Base-by-base conservation (phyloP, 768 basidiomycete species). In the Paxillus rubicundulus region DNA sequence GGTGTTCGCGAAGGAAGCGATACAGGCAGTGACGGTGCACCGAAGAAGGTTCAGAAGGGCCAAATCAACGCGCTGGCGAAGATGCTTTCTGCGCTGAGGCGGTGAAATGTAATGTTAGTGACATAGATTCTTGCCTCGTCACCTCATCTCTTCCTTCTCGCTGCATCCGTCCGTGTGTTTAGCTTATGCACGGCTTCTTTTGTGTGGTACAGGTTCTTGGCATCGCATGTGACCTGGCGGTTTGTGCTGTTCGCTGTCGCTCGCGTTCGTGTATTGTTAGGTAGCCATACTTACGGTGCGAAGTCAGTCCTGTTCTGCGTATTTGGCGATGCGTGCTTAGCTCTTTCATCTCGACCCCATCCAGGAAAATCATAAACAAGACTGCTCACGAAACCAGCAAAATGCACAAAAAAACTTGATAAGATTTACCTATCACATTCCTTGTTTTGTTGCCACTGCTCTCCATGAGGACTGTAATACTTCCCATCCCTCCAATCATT, bases 11-110 rank as follows among this genome's bases (percentile, higher is more conserved):
- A 66, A 43, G 45, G 42, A 17, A 47, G 41, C 49, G 65, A 66
- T 54, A 32, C 52, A 36, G 54, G 50, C 41, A 50, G 48, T 40
- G 77, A 80, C 32, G 75, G 77, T 45, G 72, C 72, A 45, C 80
- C 82, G 47, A 74, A 89, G 79, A 92, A 88, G 74, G 86, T 89
- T 63, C 86, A 91, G 75, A 92, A 86, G 71, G 89, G 87, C 44
- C 92, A 94, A 76, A 93, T 93, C 73, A 85, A 86, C 62, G 82
- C 89, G 38, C 76, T 95, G 61, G 92, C 92, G 52, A 94, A 94
- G 84, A 91, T 95, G 89, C 74, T 94, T 53, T 90, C 85, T 52
- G 87, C 87, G 47, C 70, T 90, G 71, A 78, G 87, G 63, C 85
- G 85, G 63, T 88, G 57, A 49, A 67, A 58, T 64, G 62, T 62